phyloP scores from a whole-genome alignment of 2,329 filamentous ascomycete genomes.

The Colletotrichum tropicicola region DNA sequence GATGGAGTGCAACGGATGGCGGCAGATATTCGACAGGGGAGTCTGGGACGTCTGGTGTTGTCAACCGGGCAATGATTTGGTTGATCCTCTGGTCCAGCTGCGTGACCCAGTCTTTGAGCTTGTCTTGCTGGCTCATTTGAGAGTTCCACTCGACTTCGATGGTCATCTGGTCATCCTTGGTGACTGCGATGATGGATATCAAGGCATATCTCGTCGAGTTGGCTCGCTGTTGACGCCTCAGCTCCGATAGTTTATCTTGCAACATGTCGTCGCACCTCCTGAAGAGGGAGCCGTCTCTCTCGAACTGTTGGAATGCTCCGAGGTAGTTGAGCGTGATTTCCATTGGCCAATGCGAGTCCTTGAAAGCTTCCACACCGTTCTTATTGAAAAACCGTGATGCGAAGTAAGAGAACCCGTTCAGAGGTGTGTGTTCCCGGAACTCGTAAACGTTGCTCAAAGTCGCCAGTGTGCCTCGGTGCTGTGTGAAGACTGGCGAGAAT shows the following conservation, averaged over 20 bases:
- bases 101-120: neutral
- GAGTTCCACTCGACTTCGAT: slow-evolving; percentile 19
- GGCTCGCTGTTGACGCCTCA: slow-evolving; percentile 1
- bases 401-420: slow-evolving; percentile 17
- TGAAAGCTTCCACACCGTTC: neutral
- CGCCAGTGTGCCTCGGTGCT: neutral
- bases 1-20: neutral
- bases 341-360: slow-evolving; percentile 32
- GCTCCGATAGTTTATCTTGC: neutral
- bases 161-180: neutral
- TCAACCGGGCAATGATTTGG: neutral
- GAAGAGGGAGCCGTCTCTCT: slow-evolving; percentile 37
- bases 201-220: neutral
- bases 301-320: slow-evolving; percentile 40
- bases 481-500: slow-evolving; percentile 42
- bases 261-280: slow-evolving; percentile 21
- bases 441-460: neutral
- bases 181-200: slow-evolving; percentile 4
- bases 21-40: neutral
- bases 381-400: slow-evolving; percentile 9
- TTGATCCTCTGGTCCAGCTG: neutral
- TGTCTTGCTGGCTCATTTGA: slow-evolving; percentile 10
- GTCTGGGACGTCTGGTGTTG: neutral
- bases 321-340: slow-evolving; percentile 40
- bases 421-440: neutral